Base-by-base conservation (phyloP, 2,329 filamentous ascomycete genomes). In the Cladosporium sp. region DNA sequence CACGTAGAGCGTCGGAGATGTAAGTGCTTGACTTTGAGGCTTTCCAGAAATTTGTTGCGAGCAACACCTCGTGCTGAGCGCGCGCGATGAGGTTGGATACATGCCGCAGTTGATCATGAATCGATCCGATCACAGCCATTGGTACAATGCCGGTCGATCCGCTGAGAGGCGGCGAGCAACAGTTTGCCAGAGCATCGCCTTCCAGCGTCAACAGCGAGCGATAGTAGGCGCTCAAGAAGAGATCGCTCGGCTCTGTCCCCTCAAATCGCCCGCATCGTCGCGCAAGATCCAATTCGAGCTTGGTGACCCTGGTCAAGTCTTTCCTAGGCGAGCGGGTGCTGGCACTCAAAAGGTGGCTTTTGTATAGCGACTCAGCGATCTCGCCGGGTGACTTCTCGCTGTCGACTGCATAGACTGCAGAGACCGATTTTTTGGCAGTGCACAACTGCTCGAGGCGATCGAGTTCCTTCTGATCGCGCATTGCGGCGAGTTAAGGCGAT, bases 41-140 rank as follows among this genome's bases (percentile, higher is more conserved):
- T 59, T 86, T 81, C 89, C 89, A 91, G 66, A 84, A 90, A 64
- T 90, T 91, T 0, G 89, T 92, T 0, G 85, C 85, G 9, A 92
- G 75, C 57, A 89, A 84, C 0, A 93, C 83, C 65, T 93, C 89
- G 34, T 80, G 81, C 65, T 90, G 80, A 0, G 89, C 89, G 3
- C 85, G 79, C 2, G 81, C 88, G 34, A 93, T 92, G 19, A 90
- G 76, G 63, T 92, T 91, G 1, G 87, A 84, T 72, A 90, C 88
- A 69, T 92, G 88, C 1, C 87, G 80, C 60, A 83, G 83, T 25
- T 91, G 83, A 68, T 92, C 89, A 0, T 86, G 84, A 20, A 89
- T 79, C 63, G 82, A 81, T 0, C 83, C 86, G 25, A 92, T 83
- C 39, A 91, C 80, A 0, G 86, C 88, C 61, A 92, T 70, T 0